These are phyloP conservation scores for Cymodocea nodosa DNA, from an alignment of 116 monocot species.

Conservation along the genomic window DNA sequence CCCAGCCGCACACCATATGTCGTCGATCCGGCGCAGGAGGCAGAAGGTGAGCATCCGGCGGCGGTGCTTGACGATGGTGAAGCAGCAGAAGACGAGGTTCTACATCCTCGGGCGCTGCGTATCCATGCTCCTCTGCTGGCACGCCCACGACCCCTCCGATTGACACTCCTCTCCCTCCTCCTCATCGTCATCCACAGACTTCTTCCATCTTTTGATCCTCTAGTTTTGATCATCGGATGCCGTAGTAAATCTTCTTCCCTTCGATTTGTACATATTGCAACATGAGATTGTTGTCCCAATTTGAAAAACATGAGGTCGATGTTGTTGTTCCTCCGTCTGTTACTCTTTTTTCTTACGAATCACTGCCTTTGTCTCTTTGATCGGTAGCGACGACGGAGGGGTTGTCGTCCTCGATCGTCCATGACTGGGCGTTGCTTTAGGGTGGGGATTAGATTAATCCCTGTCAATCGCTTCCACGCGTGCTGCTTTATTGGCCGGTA, in stretches of 20 bases:
- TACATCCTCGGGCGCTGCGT: conserved; percentile 68
- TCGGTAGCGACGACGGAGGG: too few relatives aligned
- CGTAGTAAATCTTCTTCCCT: too few relatives aligned
- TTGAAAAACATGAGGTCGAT: too few relatives aligned
- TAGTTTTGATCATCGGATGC: too few relatives aligned
- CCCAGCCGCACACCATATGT: background rate
- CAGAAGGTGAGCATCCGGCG: conserved; percentile 20
- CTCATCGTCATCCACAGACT: background rate
- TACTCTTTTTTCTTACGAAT: too few relatives aligned
- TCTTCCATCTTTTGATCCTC: too few relatives aligned
- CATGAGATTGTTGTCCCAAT: too few relatives aligned
- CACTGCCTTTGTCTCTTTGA: too few relatives aligned
- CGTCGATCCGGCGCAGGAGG: background rate
- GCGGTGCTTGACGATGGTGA: conserved; percentile 42
- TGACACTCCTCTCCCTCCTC: conserved; percentile 4
- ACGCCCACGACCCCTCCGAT: conserved; percentile 33
- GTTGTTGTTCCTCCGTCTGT: too few relatives aligned
- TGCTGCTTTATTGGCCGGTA: background rate
- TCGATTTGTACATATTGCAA: too few relatives aligned
- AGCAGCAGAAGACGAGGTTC: conserved; percentile 73
- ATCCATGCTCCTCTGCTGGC: conserved; percentile 72
- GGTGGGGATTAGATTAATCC: background rate
- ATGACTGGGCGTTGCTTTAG: too few relatives aligned
- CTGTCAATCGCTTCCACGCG: background rate
- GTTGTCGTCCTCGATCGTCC: too few relatives aligned